A percentile compares a stretch with the other conserved stretches of the same genome.
These are phyloP conservation scores for Leishmania martiniquensis DNA, from an alignment of 208 protist species.

Conservation along the genomic window DNA sequence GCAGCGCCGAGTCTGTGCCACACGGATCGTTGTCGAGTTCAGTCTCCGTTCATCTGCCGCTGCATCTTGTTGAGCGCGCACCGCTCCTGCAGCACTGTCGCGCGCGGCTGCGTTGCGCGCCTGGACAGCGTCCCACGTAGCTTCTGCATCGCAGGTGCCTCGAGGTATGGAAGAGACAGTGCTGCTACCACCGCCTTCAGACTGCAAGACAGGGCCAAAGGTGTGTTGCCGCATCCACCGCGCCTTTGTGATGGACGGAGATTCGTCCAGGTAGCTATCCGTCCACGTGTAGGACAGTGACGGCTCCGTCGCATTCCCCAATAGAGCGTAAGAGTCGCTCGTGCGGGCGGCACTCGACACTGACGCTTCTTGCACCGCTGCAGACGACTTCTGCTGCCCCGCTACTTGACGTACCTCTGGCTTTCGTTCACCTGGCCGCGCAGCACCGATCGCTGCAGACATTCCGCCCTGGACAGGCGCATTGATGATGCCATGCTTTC, in stretches of 20 bases:
- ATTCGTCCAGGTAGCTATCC: slow-evolving; percentile 42
- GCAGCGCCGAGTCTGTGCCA: background rate
- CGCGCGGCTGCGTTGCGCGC: slow-evolving; percentile 5
- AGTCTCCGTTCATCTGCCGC: background rate
- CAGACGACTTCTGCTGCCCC: background rate
- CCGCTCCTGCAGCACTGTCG: background rate
- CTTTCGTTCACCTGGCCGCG: background rate
- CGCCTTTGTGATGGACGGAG: slow-evolving; percentile 10
- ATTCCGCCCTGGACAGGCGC: too few relatives aligned
- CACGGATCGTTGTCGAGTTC: background rate
- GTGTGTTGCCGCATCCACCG: slow-evolving; percentile 43
- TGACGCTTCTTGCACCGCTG: background rate
- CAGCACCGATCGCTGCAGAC: background rate
- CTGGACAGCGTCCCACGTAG: slow-evolving; percentile 19
- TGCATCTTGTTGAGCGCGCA: background rate
- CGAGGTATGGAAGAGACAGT: slow-evolving; percentile 19
- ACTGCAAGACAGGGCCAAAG: slow-evolving; percentile 47
- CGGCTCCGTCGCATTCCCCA: slow-evolving; percentile 8
- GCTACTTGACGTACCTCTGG: background rate
- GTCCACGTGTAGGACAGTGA: slow-evolving; percentile 44
- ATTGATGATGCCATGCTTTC: background rate
- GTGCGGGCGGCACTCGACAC: background rate
- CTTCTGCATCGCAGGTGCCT: slow-evolving; percentile 2
- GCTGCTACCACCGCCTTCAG: slow-evolving; percentile 32
- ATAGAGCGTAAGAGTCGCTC: background rate